Conservation (phyloP, 768 basidiomycete genomes). For the Jaapia argillacea region DNA sequence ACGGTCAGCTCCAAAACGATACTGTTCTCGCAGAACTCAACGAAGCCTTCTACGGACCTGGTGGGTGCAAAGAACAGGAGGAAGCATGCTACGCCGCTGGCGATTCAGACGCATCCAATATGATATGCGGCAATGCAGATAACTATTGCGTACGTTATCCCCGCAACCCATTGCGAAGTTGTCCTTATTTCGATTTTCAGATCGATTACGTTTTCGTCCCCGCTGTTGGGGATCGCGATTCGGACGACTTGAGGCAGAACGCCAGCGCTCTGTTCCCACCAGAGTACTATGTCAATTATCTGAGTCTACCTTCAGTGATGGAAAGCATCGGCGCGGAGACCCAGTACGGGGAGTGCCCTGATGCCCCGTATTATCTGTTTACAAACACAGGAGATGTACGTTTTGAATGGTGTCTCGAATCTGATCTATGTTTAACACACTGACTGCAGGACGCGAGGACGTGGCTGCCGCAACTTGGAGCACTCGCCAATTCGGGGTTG, state of each 20-base stretch:
- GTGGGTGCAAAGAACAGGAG: conserved; percentile 47
- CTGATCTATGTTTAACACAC: too few relatives aligned
- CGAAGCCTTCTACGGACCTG: conserved; percentile 31
- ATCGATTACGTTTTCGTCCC: conserved; percentile 35
- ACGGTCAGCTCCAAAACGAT: conserved; percentile 48
- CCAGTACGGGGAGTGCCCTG: conserved; percentile 38
- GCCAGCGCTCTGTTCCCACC: conserved; percentile 43
- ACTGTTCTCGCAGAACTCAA: conserved; percentile 36
- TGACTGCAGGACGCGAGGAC: conserved; percentile 41
- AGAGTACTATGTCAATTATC: conserved; percentile 40
- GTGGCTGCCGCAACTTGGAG: conserved; percentile 37
- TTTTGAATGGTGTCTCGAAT: too few relatives aligned
- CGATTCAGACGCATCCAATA: conserved; percentile 30
- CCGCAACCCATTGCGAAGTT: not conserved
- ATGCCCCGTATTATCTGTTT: conserved; percentile 33
- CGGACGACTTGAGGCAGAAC: conserved; percentile 50
- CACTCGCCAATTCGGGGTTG: conserved; percentile 30
- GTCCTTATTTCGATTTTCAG: conserved; percentile 16
- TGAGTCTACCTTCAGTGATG: conserved; percentile 25
- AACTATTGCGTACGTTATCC: conserved; percentile 41
- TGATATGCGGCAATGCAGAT: conserved; percentile 40
- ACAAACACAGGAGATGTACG: conserved; percentile 46
- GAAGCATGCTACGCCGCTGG: conserved; percentile 48
- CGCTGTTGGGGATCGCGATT: conserved; percentile 41
- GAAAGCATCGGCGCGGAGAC: conserved; percentile 42